Evolutionary conservation across 805 yeast species (phyloP).

Genomic region (Yarrowia hollandica): DNA sequence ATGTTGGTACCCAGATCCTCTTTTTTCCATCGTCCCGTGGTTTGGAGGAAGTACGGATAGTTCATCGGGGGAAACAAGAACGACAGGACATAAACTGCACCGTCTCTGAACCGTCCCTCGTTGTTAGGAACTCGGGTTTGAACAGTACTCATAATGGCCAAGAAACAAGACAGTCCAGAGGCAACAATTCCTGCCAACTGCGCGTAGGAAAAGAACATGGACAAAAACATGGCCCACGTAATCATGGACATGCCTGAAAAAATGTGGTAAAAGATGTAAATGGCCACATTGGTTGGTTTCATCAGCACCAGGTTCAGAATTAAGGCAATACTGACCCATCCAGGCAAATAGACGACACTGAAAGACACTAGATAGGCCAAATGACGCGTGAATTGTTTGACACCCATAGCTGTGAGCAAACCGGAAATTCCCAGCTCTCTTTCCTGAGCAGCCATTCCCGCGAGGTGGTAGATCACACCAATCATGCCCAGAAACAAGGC

Average conservation of each 20-base stretch:
- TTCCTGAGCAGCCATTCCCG: constrained; percentile 42
- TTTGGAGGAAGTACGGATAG: constrained; percentile 41
- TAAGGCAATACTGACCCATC: constrained; percentile 41
- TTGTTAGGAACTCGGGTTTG: constrained; percentile 36
- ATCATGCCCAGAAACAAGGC: constrained; percentile 42
- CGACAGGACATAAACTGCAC: constrained; percentile 38
- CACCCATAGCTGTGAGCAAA: constrained; percentile 41
- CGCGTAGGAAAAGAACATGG: constrained; percentile 39
- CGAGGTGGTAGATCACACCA: constrained; percentile 43
- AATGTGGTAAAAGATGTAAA: constrained; percentile 40
- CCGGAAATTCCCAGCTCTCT: constrained; percentile 41
- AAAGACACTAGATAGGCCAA: constrained; percentile 39
- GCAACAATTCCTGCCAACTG: constrained; percentile 42
- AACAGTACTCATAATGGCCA: constrained; percentile 41
- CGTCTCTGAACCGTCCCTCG: constrained; percentile 36
- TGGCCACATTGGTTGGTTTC: constrained; percentile 36
- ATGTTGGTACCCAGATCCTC: constrained; percentile 35
- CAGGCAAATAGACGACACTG: constrained; percentile 39
- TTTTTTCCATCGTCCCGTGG: constrained; percentile 40
- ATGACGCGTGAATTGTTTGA: constrained; percentile 36
- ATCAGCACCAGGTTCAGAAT: constrained; percentile 36
- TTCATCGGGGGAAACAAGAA: constrained; percentile 43
- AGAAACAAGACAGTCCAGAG: constrained; percentile 39
- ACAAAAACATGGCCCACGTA: constrained; percentile 40
- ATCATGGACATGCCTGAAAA: constrained; percentile 40